These are phyloP conservation scores for Myriosclerotinia curreyana DNA, from an alignment of 2,329 filamentous ascomycete genomes.

Conservation along the genomic window DNA sequence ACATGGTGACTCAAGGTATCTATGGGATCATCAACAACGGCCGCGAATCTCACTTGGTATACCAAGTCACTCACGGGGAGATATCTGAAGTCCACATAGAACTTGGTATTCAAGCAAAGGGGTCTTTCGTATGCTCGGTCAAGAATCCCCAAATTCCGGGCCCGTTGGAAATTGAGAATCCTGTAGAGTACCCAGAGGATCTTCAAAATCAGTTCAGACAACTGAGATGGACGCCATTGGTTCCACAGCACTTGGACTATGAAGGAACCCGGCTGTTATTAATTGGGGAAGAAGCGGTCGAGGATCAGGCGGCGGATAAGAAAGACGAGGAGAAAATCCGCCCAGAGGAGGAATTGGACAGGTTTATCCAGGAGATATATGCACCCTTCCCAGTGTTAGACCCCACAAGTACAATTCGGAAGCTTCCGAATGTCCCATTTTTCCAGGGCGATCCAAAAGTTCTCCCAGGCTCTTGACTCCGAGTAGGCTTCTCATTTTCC, in stretches of 20 bases:
- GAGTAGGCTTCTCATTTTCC: too few species aligned
- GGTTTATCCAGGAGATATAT: conserved; percentile 74
- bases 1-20: conserved; percentile 69
- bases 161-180: conserved; percentile 62
- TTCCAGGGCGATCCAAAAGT: too few species aligned
- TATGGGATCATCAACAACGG: conserved; percentile 76
- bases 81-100: conserved; percentile 71
- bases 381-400: not conserved
- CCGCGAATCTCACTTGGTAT: conserved; percentile 71
- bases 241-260: conserved; percentile 72
- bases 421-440: too few species aligned
- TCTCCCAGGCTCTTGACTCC: too few species aligned
- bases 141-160: conserved; percentile 74
- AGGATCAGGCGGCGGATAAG: conserved; percentile 56
- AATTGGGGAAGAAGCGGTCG: conserved; percentile 64
- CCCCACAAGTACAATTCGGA: too few species aligned
- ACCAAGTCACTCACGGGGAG: conserved; percentile 73
- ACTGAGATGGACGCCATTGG: conserved; percentile 70
- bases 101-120: conserved; percentile 67
- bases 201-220: conserved; percentile 69
- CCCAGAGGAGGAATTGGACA: conserved; percentile 68
- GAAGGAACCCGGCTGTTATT: conserved; percentile 73
- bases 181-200: conserved; percentile 68
- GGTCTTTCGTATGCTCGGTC: conserved; percentile 74
- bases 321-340: conserved; percentile 56